These are phyloP conservation scores for Saccharomycopsis lassenensis DNA, from an alignment of 805 yeast genomes.

Conservation along the genomic window DNA sequence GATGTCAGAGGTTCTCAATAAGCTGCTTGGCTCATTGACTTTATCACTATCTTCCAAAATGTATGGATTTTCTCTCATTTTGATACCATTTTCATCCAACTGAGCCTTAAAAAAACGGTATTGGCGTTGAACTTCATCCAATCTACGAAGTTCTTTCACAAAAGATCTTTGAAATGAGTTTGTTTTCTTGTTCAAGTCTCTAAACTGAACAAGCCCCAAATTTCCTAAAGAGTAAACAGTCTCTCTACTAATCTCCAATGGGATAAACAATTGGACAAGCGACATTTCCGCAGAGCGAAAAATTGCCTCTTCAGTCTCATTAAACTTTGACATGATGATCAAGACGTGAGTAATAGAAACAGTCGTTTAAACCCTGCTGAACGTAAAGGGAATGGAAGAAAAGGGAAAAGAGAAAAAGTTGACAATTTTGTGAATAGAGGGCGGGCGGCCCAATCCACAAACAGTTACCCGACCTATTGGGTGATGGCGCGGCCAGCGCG, in stretches of 20 bases:
- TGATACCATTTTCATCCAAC: constrained; percentile 23
- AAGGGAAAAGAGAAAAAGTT: no score
- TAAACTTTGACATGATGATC: no score
- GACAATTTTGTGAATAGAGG: no score
- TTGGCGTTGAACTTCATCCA: constrained; percentile 28
- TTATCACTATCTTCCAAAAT: constrained; percentile 22
- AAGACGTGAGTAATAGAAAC: no score
- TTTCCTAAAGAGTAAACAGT: constrained; percentile 34
- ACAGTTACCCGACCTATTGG: no score
- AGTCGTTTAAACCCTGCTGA: no score
- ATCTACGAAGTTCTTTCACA: constrained; percentile 29
- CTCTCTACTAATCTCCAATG: constrained; percentile 35
- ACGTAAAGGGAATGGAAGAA: no score
- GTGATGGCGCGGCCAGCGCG: no score
- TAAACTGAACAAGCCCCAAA: constrained; percentile 32
- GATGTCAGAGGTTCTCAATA: constrained; percentile 30
- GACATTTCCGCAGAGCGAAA: constrained; percentile 38
- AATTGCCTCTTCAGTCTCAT: constrained; percentile 14
- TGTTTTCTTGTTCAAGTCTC: constrained; percentile 32
- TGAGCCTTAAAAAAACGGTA: constrained; percentile 21
- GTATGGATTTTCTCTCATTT: constrained; percentile 21
- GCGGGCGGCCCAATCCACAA: no score
- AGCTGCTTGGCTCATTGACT: constrained; percentile 21
- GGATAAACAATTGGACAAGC: constrained; percentile 37
- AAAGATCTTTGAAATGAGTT: constrained; percentile 38